Conservation (phyloP, 2,329 filamentous ascomycete genomes). For the Phialophora verrucosa region DNA sequence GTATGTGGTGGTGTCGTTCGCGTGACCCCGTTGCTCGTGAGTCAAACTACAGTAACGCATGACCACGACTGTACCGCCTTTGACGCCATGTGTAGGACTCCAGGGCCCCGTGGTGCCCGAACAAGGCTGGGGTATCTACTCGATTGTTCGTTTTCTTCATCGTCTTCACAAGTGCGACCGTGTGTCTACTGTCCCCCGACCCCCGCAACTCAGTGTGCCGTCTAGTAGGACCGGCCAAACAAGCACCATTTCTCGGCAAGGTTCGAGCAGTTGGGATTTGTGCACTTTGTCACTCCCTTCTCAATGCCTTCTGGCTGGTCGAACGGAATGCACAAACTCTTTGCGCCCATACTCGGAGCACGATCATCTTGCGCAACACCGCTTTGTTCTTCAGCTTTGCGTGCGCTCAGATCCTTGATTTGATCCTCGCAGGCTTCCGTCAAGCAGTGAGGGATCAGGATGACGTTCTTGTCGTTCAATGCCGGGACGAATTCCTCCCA, state of each 20-base stretch:
- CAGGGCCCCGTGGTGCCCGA: not conserved
- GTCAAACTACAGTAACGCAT: not conserved
- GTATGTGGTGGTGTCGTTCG: not conserved
- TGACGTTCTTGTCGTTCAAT: conserved; percentile 89
- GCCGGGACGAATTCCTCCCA: conserved; percentile 93
- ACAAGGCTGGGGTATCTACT: not conserved
- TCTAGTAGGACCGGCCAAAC: conserved; percentile 71
- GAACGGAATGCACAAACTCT: conserved; percentile 78
- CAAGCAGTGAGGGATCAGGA: conserved; percentile 88
- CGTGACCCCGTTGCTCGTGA: not conserved
- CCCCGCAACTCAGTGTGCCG: not conserved
- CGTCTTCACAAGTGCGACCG: not conserved
- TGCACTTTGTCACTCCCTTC: conserved; percentile 83
- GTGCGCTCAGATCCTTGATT: conserved; percentile 90
- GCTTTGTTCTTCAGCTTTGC: conserved; percentile 64
- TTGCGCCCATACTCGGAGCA: conserved; percentile 76
- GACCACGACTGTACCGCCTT: not conserved
- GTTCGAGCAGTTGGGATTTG: conserved; percentile 82
- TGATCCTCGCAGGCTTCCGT: conserved; percentile 86
- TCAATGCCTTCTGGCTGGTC: conserved; percentile 83
- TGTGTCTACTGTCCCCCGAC: conserved; percentile 11
- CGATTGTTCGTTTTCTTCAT: not conserved
- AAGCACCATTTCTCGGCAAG: conserved; percentile 86
- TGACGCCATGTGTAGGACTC: not conserved
- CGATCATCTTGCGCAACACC: conserved; percentile 76